phyloP scores from a whole-genome alignment of 805 yeast species.

The Cyberlindnera mycetangii region DNA sequence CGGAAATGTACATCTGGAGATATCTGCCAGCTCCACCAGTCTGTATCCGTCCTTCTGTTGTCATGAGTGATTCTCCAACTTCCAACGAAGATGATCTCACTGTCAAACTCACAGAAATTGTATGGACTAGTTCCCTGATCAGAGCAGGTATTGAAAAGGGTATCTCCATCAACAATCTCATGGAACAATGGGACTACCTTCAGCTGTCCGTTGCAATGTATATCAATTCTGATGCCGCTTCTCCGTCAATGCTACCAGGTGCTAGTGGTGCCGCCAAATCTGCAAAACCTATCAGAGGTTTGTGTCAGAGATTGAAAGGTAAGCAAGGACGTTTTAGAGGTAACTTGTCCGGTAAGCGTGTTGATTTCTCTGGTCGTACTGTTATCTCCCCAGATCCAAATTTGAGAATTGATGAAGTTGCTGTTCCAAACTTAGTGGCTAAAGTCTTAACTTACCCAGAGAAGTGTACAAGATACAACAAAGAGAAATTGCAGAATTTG shows the following conservation, averaged over 20 bases:
- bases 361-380: slow-evolving; percentile 96
- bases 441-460: slow-evolving; percentile 96
- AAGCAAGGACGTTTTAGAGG: slow-evolving; percentile 99
- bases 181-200: slow-evolving; percentile 99
- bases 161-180: slow-evolving; percentile 83
- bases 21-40: slow-evolving; percentile 99
- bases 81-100: slow-evolving; percentile 97
- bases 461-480: slow-evolving; percentile 84
- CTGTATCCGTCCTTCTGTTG: slow-evolving; percentile 95
- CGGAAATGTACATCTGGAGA: slow-evolving; percentile 96
- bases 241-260: slow-evolving; percentile 74
- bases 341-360: slow-evolving; percentile 96
- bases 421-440: slow-evolving; percentile 96
- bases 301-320: slow-evolving; percentile 96
- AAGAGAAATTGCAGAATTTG: slow-evolving; percentile 68
- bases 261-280: slow-evolving; percentile 50
- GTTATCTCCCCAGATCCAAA: slow-evolving; percentile 99
- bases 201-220: slow-evolving; percentile 97
- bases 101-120: slow-evolving; percentile 92
- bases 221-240: slow-evolving; percentile 91
- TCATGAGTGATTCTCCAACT: slow-evolving; percentile 84
- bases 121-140: slow-evolving; percentile 93
- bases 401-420: slow-evolving; percentile 91
- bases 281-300: slow-evolving; percentile 81
- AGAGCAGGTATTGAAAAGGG: slow-evolving; percentile 95